phyloP scores from a whole-genome alignment of 1,139 yeast genomes.

The Taphrina wiesneri region DNA sequence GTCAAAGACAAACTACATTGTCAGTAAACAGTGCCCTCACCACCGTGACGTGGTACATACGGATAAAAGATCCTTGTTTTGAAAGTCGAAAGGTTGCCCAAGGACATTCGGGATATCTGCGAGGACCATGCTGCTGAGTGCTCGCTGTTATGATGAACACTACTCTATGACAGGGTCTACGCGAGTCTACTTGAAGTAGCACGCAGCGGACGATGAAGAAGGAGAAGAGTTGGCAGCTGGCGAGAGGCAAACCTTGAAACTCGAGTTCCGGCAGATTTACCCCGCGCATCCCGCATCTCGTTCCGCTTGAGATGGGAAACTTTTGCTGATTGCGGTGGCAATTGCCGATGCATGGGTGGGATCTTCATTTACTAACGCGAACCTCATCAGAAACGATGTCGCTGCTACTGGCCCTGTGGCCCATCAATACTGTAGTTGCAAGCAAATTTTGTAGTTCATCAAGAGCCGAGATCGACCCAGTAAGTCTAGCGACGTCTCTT shows the following conservation, averaged over 20 bases:
- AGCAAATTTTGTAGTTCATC: too few relatives aligned
- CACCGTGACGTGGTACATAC: neutral
- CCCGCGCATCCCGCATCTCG: neutral
- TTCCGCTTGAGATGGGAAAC: neutral
- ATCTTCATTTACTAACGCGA: too few relatives aligned
- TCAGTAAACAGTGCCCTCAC: neutral
- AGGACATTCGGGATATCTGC: conserved; percentile 21
- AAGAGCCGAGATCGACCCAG: too few relatives aligned
- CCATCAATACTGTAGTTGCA: too few relatives aligned
- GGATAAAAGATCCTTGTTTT: conserved; percentile 22
- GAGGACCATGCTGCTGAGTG: conserved; percentile 3
- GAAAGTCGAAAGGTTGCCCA: neutral
- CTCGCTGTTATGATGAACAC: too few relatives aligned
- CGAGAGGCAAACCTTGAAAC: neutral
- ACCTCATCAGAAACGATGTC: too few relatives aligned
- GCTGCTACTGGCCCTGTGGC: too few relatives aligned
- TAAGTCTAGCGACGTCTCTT: too few relatives aligned
- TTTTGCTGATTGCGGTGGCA: neutral
- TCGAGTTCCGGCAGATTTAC: neutral
- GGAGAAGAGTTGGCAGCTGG: neutral
- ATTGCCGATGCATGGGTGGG: neutral
- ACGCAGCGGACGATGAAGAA: neutral
- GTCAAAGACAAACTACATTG: conserved; percentile 18
- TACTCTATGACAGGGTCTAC: too few relatives aligned
- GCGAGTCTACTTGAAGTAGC: too few relatives aligned